Evolutionary conservation across 495 filamentous ascomycete species (phyloP).

Genomic region (Emericellopsis terricola): DNA sequence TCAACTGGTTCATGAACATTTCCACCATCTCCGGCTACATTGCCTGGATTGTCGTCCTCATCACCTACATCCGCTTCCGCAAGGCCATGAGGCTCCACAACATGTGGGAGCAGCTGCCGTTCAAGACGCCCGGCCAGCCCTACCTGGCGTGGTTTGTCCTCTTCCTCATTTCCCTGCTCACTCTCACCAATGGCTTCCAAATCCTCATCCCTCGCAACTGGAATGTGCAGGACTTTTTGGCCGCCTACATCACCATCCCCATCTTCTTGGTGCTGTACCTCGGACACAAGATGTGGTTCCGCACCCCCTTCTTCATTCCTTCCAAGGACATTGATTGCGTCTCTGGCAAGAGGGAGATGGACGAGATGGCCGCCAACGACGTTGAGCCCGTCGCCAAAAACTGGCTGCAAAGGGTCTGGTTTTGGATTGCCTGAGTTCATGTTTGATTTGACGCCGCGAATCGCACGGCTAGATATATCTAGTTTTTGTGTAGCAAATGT

Average conservation of each 20-base stretch:
- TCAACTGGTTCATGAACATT: slow-evolving; percentile 39
- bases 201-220: slow-evolving; percentile 18
- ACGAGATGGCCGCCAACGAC: slow-evolving; percentile 1
- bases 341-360: slow-evolving; percentile 31
- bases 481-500: neutral
- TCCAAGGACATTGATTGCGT: slow-evolving; percentile 21
- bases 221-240: slow-evolving; percentile 20
- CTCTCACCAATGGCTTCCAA: slow-evolving; percentile 30
- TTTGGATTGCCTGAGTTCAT: slow-evolving; percentile 1
- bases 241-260: slow-evolving; percentile 29
- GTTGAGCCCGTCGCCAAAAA: slow-evolving; percentile 11
- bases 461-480: slow-evolving; percentile 1
- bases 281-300: slow-evolving; percentile 18
- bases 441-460: neutral
- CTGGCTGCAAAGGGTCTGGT: slow-evolving; percentile 3
- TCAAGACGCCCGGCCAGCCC: slow-evolving; percentile 21
- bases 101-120: slow-evolving; percentile 19
- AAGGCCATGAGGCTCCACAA: slow-evolving; percentile 18
- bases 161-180: slow-evolving; percentile 18
- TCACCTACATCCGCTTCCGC: slow-evolving; percentile 29
- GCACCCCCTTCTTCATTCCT: slow-evolving; percentile 13
- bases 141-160: slow-evolving; percentile 21
- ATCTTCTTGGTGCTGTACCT: slow-evolving; percentile 22
- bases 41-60: slow-evolving; percentile 29
- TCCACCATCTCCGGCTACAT: slow-evolving; percentile 29